A percentile compares a stretch with the other conserved stretches of the same genome.
These are phyloP conservation scores for Neurospora tetraspora DNA, from an alignment of 495 filamentous ascomycete genomes.

Conservation along the genomic window DNA sequence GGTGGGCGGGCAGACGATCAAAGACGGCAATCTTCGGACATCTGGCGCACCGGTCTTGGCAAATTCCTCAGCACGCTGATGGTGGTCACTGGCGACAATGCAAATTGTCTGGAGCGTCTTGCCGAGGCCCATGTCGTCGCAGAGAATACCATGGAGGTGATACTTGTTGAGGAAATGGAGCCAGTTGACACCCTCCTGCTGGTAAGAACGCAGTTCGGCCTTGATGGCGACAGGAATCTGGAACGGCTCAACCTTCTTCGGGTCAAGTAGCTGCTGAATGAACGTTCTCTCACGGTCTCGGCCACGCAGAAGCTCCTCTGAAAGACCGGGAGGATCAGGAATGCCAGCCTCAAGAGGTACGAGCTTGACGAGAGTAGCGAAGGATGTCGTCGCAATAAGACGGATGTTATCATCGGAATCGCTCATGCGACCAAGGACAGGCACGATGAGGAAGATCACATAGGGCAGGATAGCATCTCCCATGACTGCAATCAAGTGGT, in stretches of 20 bases:
- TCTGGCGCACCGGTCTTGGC: conserved; percentile 67
- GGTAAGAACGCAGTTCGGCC: conserved; percentile 87
- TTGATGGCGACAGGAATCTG: conserved; percentile 93
- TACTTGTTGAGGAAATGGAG: conserved; percentile 96
- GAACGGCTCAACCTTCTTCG: conserved; percentile 91
- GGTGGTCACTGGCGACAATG: conserved; percentile 95
- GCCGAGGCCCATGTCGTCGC: conserved; percentile 97
- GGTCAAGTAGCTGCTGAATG: conserved; percentile 90
- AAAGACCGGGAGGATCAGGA: conserved; percentile 88
- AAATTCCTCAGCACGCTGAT: conserved; percentile 83
- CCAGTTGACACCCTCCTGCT: conserved; percentile 99
- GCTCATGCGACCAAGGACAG: conserved; percentile 96
- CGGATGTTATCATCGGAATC: conserved; percentile 94
- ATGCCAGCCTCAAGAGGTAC: conserved; percentile 98
- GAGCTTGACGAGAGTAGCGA: conserved; percentile 94
- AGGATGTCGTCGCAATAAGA: conserved; percentile 90
- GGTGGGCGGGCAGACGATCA: conserved; percentile 93
- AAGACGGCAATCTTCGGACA: conserved; percentile 68
- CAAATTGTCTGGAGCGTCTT: conserved; percentile 97
- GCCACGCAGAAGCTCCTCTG: conserved; percentile 75
- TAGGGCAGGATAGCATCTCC: conserved; percentile 92
- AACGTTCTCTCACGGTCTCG: conserved; percentile 91
- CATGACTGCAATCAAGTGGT: conserved; percentile 96
- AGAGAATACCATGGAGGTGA: conserved; percentile 94
- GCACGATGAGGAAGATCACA: conserved; percentile 98